These are phyloP conservation scores for Hypomontagnella submonticulosa DNA, from an alignment of 495 filamentous ascomycete genomes.

Conservation along the genomic window DNA sequence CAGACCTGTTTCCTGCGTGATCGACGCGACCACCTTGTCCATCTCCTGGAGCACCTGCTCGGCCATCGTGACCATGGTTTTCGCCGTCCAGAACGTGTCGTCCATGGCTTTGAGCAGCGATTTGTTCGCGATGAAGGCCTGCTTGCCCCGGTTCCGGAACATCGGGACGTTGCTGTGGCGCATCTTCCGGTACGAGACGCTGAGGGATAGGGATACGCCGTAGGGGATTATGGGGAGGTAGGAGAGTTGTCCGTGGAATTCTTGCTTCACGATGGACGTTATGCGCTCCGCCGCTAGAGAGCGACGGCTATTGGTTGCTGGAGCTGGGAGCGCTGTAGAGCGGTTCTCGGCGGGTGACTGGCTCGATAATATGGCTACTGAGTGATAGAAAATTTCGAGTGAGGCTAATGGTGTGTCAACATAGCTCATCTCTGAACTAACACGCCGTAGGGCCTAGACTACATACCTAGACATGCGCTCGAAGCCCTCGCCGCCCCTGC, in stretches of 20 bases:
- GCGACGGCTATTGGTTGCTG: constrained; percentile 66
- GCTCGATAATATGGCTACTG: constrained; percentile 70
- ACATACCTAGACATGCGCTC: constrained; percentile 59
- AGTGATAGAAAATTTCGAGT: constrained; percentile 76
- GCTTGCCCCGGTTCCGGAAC: constrained; percentile 69
- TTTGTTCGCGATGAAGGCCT: constrained; percentile 69
- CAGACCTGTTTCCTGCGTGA: constrained; percentile 46
- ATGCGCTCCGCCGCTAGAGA: constrained; percentile 73
- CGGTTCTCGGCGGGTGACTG: constrained; percentile 46
- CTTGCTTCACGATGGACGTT: constrained; percentile 66
- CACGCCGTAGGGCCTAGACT: constrained; percentile 1
- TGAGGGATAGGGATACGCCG: constrained; percentile 71
- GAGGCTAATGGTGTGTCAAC: constrained; percentile 57
- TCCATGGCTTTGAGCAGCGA: constrained; percentile 65
- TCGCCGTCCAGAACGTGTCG: constrained; percentile 65
- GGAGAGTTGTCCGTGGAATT: constrained; percentile 63
- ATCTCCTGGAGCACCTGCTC: constrained; percentile 53
- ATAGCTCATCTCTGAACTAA: not conserved
- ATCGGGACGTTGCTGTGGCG: constrained; percentile 72
- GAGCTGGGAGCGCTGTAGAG: constrained; percentile 64
- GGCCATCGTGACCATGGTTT: constrained; percentile 48
- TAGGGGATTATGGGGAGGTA: constrained; percentile 76
- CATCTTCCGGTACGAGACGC: constrained; percentile 77
- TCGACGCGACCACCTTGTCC: constrained; percentile 50
- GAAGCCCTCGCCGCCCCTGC: constrained; percentile 54